These are phyloP conservation scores for Lachancea cidri DNA, from an alignment of 805 yeast genomes.

Conservation along the genomic window DNA sequence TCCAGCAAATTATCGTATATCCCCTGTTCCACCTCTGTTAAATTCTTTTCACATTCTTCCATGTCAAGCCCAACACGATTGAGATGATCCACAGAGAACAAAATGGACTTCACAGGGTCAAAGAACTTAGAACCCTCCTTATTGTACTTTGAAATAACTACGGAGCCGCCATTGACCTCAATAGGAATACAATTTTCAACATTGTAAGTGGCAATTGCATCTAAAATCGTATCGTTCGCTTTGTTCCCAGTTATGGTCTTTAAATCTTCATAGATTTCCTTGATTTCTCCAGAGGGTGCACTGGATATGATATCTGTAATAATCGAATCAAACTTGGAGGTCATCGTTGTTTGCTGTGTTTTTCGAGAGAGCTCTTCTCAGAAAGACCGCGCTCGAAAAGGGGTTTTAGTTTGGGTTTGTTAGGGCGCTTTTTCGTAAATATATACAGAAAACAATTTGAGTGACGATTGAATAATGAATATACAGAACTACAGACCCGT, in stretches of 20 bases:
- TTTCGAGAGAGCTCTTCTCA: background rate
- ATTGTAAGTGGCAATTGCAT: slow-evolving; percentile 39
- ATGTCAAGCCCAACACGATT: slow-evolving; percentile 46
- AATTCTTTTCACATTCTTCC: slow-evolving; percentile 34
- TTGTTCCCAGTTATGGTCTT: slow-evolving; percentile 39
- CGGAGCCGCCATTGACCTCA: slow-evolving; percentile 30
- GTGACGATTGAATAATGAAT: slow-evolving; percentile 14
- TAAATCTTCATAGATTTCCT: slow-evolving; percentile 37
- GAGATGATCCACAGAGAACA: slow-evolving; percentile 57
- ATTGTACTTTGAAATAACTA: slow-evolving; percentile 47
- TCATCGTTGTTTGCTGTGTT: background rate
- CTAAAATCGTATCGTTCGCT: slow-evolving; percentile 31
- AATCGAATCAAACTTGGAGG: slow-evolving; percentile 23
- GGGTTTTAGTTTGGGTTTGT: background rate
- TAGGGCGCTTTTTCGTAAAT: background rate
- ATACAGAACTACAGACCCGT: slow-evolving; percentile 10
- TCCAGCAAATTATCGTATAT: slow-evolving; percentile 19
- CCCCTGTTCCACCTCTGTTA: slow-evolving; percentile 15
- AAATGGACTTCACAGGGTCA: slow-evolving; percentile 45
- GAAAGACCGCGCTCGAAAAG: background rate
- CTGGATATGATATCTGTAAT: slow-evolving; percentile 27
- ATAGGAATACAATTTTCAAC: slow-evolving; percentile 35
- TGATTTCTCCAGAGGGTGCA: slow-evolving; percentile 34
- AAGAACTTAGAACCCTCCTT: slow-evolving; percentile 46
- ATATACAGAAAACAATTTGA: slow-evolving; percentile 12